Conservation (phyloP, 495 filamentous ascomycete species). For the Aspergillus ostianus region DNA sequence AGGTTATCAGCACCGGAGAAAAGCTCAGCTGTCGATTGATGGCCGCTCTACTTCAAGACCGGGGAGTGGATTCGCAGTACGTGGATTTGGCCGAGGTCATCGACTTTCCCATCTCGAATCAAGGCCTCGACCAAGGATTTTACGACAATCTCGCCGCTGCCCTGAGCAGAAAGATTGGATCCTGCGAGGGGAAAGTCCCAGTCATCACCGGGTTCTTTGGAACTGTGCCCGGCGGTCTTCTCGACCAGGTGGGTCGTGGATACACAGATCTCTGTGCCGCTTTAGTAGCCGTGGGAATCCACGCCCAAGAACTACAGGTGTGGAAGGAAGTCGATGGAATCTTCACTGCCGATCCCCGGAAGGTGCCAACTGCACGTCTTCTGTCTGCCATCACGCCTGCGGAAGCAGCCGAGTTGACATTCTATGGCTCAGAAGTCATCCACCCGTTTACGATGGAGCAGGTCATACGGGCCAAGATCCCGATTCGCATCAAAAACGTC, state of each 20-base stretch:
- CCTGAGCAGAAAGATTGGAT: conserved; percentile 64
- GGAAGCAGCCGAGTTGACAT: conserved; percentile 87
- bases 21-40: conserved; percentile 89
- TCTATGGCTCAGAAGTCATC: conserved; percentile 93
- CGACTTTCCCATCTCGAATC: conserved; percentile 53
- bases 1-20: conserved; percentile 89
- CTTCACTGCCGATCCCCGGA: conserved; percentile 83
- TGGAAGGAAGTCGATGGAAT: conserved; percentile 95
- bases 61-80: conserved; percentile 76
- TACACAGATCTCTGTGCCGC: conserved; percentile 91
- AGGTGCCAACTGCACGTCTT: conserved; percentile 80
- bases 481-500: conserved; percentile 97
- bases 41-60: conserved; percentile 74
- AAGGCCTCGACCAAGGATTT: conserved; percentile 73
- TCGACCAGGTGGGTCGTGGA: conserved; percentile 77
- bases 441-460: conserved; percentile 99
- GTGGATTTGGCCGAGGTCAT: conserved; percentile 80
- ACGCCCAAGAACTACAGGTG: conserved; percentile 78
- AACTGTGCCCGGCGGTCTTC: conserved; percentile 73
- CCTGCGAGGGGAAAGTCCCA: conserved; percentile 69
- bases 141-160: conserved; percentile 67
- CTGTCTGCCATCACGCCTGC: conserved; percentile 77
- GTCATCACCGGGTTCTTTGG: conserved; percentile 88
- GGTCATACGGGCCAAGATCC: conserved; percentile 87
- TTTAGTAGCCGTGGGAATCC: conserved; percentile 72